Conservation (phyloP, 1,284 basidiomycete species). For the Flammula alnicola region DNA sequence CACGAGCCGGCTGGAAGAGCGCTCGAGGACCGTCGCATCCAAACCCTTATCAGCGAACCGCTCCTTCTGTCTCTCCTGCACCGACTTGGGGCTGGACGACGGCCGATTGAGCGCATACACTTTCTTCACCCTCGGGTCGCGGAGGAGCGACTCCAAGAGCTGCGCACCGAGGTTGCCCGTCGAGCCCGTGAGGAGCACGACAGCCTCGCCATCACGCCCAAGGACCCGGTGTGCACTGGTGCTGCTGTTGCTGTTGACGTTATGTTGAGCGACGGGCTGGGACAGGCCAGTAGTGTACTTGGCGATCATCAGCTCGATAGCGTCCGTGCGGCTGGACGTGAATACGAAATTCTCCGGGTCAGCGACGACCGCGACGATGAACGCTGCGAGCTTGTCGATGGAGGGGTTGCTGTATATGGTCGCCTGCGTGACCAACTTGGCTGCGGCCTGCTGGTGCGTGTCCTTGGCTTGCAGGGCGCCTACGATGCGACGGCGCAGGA, state of each 20-base stretch:
- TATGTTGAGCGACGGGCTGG: neutral
- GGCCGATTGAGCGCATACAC: constrained; percentile 29
- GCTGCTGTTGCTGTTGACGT: no score
- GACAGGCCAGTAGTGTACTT: constrained; percentile 32
- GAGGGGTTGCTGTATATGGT: constrained; percentile 36
- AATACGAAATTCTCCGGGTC: constrained; percentile 18
- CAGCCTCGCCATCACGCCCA: constrained; percentile 30
- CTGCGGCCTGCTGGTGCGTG: constrained; percentile 13
- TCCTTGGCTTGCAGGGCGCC: constrained; percentile 29
- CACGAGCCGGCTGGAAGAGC: constrained; percentile 34
- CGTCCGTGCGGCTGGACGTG: constrained; percentile 17
- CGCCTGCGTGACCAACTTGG: constrained; percentile 40
- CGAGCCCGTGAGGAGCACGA: constrained; percentile 29
- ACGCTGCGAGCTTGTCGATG: constrained; percentile 30
- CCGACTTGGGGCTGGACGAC: constrained; percentile 26
- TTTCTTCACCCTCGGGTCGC: constrained; percentile 21
- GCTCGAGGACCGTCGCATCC: constrained; percentile 29
- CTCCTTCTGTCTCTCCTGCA: constrained; percentile 26
- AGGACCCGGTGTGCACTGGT: no score
- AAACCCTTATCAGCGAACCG: constrained; percentile 38
- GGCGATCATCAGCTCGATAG: constrained; percentile 37
- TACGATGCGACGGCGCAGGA: constrained; percentile 37
- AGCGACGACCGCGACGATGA: constrained; percentile 28
- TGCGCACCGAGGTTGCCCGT: no score
- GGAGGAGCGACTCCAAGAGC: no score